These are phyloP conservation scores for Phytophthora crassamura DNA, from an alignment of 352 stramenopile species.

Conservation along the genomic window DNA sequence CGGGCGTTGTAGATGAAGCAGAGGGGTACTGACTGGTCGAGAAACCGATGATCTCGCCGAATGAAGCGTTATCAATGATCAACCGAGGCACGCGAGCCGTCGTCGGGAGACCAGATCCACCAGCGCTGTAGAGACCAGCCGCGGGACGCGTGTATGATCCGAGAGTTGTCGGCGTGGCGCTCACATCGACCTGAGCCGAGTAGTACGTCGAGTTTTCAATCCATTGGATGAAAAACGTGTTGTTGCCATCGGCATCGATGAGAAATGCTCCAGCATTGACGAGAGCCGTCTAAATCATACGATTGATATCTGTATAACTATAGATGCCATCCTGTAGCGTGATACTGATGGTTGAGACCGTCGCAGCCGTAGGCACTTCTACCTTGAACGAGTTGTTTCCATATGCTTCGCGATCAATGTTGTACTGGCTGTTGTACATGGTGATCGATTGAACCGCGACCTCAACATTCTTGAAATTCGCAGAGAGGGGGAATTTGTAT, in stretches of 20 bases:
- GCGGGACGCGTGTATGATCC: neutral
- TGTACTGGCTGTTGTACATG: too few species aligned
- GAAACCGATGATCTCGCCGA: too few species aligned
- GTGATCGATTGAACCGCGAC: too few species aligned
- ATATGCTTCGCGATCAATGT: too few species aligned
- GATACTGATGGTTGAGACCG: neutral
- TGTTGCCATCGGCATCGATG: neutral
- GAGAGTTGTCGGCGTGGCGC: too few species aligned
- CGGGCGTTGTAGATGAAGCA: neutral
- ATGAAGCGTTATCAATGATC: conserved; percentile 12
- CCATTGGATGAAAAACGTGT: conserved; percentile 8
- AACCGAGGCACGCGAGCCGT: neutral
- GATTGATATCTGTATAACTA: conserved; percentile 5
- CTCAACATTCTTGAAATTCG: too few species aligned
- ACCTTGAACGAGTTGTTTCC: neutral
- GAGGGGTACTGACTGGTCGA: conserved; percentile 1
- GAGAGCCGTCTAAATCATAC: conserved; percentile 5
- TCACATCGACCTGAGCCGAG: conserved; percentile 12
- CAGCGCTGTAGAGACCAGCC: conserved; percentile 6
- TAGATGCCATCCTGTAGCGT: conserved; percentile 4
- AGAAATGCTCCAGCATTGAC: conserved; percentile 3
- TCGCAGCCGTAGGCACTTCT: conserved; percentile 4
- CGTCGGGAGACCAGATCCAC: conserved; percentile 24
- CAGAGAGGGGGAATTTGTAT: too few species aligned
- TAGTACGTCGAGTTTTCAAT: conserved; percentile 10